These are phyloP conservation scores for Apiotrichum montevideense DNA, from an alignment of 1,284 basidiomycete genomes.

Conservation along the genomic window DNA sequence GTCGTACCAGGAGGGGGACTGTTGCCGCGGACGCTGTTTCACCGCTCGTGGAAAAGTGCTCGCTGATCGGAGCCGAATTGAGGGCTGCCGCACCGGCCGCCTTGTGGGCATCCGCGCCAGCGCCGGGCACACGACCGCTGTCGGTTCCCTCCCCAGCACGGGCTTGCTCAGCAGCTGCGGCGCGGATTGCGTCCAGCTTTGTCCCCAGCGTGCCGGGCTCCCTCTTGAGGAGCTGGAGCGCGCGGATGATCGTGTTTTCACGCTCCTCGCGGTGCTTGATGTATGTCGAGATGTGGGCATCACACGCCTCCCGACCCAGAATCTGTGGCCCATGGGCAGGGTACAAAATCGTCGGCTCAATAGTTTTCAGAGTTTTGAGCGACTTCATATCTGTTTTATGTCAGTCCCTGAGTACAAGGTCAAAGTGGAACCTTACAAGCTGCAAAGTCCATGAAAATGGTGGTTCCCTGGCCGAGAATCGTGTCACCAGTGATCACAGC, in stretches of 20 bases:
- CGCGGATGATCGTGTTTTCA: conserved; percentile 62
- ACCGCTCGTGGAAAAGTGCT: not conserved
- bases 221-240: conserved; percentile 15
- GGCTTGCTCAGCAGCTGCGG: conserved; percentile 9
- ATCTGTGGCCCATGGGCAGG: conserved; percentile 79
- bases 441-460: conserved; percentile 79
- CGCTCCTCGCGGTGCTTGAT: conserved; percentile 74
- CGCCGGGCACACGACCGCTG: conserved; percentile 3
- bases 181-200: conserved; percentile 13
- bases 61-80: conserved; percentile 2
- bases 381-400: conserved; percentile 32
- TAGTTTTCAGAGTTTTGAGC: conserved; percentile 36
- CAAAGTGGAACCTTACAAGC: conserved; percentile 53
- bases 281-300: conserved; percentile 59
- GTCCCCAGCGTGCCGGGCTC: conserved; percentile 11
- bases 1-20: conserved; percentile 24
- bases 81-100: conserved; percentile 1
- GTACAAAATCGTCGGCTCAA: conserved; percentile 54
- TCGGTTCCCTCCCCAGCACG: conserved; percentile 1
- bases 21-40: conserved; percentile 10
- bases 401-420: not conserved
- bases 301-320: conserved; percentile 46
- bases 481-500: conserved; percentile 85
- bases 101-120: conserved; percentile 1
- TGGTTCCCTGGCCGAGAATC: conserved; percentile 82